Percentiles rank a stretch among this genome's conserved stretches.
Evolutionary conservation across 2,329 filamentous ascomycete species (phyloP).

Genomic region (Plenodomus lindquistii): DNA sequence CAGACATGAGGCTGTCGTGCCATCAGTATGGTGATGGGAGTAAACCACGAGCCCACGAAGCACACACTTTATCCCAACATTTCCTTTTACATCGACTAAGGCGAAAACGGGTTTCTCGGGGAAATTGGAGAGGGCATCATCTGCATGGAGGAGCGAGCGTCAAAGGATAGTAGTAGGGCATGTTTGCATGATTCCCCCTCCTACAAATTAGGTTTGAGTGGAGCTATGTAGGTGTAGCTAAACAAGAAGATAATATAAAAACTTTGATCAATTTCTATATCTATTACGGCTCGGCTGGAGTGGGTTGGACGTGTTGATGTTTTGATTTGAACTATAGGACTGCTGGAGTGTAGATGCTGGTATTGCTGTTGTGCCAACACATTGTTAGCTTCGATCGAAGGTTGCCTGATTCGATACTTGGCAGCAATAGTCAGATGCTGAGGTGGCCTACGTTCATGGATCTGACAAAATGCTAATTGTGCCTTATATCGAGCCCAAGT

Average conservation of each 20-base stretch:
- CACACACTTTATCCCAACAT: too few relatives aligned
- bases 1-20: slow-evolving; percentile 13
- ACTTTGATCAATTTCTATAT: not conserved
- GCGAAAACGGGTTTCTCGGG: not conserved
- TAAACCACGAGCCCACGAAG: too few relatives aligned
- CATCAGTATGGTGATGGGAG: too few relatives aligned
- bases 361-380: too few relatives aligned
- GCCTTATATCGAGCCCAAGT: not conserved
- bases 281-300: too few relatives aligned
- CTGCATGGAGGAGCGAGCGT: not conserved
- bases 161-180: not conserved
- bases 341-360: too few relatives aligned
- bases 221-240: not conserved
- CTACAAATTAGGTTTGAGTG: not conserved
- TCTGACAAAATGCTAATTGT: not conserved
- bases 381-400: too few relatives aligned
- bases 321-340: too few relatives aligned
- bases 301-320: too few relatives aligned
- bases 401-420: not conserved
- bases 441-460: not conserved
- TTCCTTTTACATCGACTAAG: not conserved
- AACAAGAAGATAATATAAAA: not conserved
- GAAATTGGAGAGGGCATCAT: not conserved
- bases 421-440: not conserved
- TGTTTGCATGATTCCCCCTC: not conserved